These are phyloP conservation scores for Pterocarpus santalinus DNA, from an alignment of 306 rosid species.

Conservation along the genomic window DNA sequence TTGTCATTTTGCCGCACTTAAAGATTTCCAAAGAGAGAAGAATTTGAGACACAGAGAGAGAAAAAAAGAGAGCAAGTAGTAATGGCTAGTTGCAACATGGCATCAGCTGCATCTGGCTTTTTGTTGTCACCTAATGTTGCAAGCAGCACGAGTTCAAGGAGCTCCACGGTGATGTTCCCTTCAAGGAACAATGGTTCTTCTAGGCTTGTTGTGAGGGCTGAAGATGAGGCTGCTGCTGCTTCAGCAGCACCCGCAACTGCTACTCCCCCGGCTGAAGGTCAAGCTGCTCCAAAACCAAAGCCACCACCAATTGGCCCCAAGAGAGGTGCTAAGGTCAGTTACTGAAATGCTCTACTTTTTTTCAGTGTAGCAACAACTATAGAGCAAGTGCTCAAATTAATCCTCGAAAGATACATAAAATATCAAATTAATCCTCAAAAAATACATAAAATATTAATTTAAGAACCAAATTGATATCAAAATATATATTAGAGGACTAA, in stretches of 20 bases:
- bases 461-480: too few species aligned
- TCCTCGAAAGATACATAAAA: too few species aligned
- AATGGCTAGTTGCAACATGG: slow-evolving; percentile 75
- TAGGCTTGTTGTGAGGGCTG: slow-evolving; percentile 70
- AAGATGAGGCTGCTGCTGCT: slow-evolving; percentile 63
- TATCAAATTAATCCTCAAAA: too few species aligned
- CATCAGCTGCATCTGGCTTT: slow-evolving; percentile 87
- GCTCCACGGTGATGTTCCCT: slow-evolving; percentile 56
- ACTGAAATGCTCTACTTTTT: too few species aligned
- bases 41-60: not conserved
- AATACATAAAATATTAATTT: too few species aligned
- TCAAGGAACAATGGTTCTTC: slow-evolving; percentile 32
- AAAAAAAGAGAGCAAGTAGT: not conserved
- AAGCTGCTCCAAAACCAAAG: slow-evolving; percentile 67
- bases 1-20: slow-evolving; percentile 31
- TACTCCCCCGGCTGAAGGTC: slow-evolving; percentile 49
- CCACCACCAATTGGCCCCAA: slow-evolving; percentile 96
- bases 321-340: slow-evolving; percentile 81
- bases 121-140: slow-evolving; percentile 62
- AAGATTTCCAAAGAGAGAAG: slow-evolving; percentile 11
- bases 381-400: too few species aligned
- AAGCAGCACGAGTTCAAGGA: slow-evolving; percentile 48
- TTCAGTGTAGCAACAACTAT: too few species aligned
- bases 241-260: slow-evolving; percentile 57
- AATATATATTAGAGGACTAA: too few species aligned